phyloP scores from a whole-genome alignment of 768 basidiomycete genomes.

The Boletus rex-veris region DNA sequence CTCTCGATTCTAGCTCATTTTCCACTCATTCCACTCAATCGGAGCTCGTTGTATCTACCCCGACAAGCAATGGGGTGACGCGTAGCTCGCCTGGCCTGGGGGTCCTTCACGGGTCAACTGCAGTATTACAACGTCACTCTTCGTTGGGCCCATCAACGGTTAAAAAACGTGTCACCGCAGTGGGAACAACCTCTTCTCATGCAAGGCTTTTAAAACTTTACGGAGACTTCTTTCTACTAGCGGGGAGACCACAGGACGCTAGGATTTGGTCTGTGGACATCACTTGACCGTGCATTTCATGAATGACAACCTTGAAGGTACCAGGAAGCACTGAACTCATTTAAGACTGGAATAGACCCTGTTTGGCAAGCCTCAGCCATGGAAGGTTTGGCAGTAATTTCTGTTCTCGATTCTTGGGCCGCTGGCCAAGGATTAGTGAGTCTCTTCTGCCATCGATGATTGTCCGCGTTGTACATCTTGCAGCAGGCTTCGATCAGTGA shows the following conservation, averaged over 20 bases:
- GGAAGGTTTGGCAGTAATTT: constrained; percentile 80
- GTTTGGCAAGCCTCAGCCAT: constrained; percentile 88
- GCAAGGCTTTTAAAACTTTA: constrained; percentile 85
- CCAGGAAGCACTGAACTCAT: constrained; percentile 75
- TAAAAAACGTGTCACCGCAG: constrained; percentile 61
- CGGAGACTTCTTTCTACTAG: constrained; percentile 83
- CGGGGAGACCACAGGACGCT: constrained; percentile 84
- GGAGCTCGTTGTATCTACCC: constrained; percentile 39
- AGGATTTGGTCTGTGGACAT: constrained; percentile 59
- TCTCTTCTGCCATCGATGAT: constrained; percentile 16
- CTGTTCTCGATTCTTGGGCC: constrained; percentile 83
- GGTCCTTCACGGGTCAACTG: constrained; percentile 13
- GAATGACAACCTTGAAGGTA: constrained; percentile 53
- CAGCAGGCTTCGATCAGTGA: constrained; percentile 56
- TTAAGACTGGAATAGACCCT: constrained; percentile 69
- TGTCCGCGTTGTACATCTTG: constrained; percentile 4
- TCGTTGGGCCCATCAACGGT: constrained; percentile 41
- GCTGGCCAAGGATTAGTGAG: constrained; percentile 67
- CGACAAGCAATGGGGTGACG: constrained; percentile 38
- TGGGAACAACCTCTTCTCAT: constrained; percentile 72
- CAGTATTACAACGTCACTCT: constrained; percentile 45
- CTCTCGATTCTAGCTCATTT: constrained; percentile 46
- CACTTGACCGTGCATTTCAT: constrained; percentile 5
- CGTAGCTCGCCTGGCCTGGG: constrained; percentile 50
- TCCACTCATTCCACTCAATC: constrained; percentile 54